Base-by-base conservation (phyloP, 257 asterid genomes). In the Jaltomata sinuosa region DNA sequence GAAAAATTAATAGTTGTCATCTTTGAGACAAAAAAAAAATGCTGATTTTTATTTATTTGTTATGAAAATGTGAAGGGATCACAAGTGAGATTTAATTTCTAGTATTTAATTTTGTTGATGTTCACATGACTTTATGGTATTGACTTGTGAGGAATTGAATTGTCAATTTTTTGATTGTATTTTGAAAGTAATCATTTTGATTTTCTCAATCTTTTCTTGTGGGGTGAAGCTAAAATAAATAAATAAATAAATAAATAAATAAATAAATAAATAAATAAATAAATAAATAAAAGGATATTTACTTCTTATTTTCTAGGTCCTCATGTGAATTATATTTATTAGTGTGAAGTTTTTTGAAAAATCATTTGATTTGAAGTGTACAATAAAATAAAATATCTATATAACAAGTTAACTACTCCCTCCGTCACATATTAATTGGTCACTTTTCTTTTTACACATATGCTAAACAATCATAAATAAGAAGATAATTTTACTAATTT, bases 1-100 rank as follows among this genome's bases (percentile, higher is more conserved):
- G 86, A 34, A 96, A 92, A 85, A 88, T 96, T 36, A 92, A 72
- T 74, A 69, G 64, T 16, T 89, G 86, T 86, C 87, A 89, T 84
- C 89, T 92, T 36, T 93, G 65, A 94, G 21, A 9, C n/a, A n/a
- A 5, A 74, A 62, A 29, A 5, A 27, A 0, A 65, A 0, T 6
- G 22, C 9, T 52, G 8, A 5, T 16, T 18, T 5, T 9, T 25
- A 0, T 38, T 10, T 21, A 8, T 34, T 40, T 19, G 5, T 36
- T 34, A 69, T 19, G 32, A 71, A 71, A 71, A 38, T 71, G 53
- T 71, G 32, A 71, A 38, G 79, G 5, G 32, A 11, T 68, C 27
- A 65, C 77, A 38, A 38, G 8, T 40, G 79, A 71, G 79, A 69
- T 21, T 19, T 36, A 38, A 38, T 38, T 36, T 57, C 32, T 57